Evolutionary conservation across 441 rosid genomes (phyloP), one percentile per base, ranked within the genome.

Genomic region (Syzygium syzygioides): DNA sequence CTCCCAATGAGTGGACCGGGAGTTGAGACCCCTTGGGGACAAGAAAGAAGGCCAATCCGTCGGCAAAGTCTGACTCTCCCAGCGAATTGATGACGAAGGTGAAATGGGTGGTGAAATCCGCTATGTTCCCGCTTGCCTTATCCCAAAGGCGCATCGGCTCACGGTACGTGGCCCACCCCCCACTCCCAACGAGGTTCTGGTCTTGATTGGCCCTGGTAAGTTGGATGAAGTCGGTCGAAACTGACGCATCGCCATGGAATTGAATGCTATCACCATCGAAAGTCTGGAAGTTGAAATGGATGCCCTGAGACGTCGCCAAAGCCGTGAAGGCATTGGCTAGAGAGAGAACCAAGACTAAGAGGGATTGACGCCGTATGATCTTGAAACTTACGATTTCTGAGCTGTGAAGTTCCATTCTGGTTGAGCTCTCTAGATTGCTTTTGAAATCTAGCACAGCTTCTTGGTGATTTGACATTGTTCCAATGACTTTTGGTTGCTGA

Each of bases 21-120:
- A 26, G 15, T 59, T 11, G 13, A 10, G n/a, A 59, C 12, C 66
- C 66, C 6, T 12, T 3, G 30, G 64, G 30, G 30, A 59, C 30
- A 4, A 59, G 64, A 26, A 59, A 59, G 13, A 59, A 59, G 64
- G 64, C 14, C 64, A 59, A 4, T 26, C 30, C 30, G 6, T 59
- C 30, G 3, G 15, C 17, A 14, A 59, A 59, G 0, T 0, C 7
- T 1, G 23, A 7, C 0, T 26, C 0, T 13, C 12, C 0, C 0
- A 10, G 15, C 30, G 17, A 59, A 12, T 26, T 26, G 64, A 59
- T 59, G 30, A 26, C 0, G 17, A 59, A 26, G 30, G 64, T 59
- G 30, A 59, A 59, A 11, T 26, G 30, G 3, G 30, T 59, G 17
- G 17, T 59, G 30, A 59, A 59, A 59, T 59, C 13, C 15, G 30